These are phyloP conservation scores for Syncephalastrum contaminatum DNA, from an alignment of 371 early-diverging fungal species.

Conservation along the genomic window DNA sequence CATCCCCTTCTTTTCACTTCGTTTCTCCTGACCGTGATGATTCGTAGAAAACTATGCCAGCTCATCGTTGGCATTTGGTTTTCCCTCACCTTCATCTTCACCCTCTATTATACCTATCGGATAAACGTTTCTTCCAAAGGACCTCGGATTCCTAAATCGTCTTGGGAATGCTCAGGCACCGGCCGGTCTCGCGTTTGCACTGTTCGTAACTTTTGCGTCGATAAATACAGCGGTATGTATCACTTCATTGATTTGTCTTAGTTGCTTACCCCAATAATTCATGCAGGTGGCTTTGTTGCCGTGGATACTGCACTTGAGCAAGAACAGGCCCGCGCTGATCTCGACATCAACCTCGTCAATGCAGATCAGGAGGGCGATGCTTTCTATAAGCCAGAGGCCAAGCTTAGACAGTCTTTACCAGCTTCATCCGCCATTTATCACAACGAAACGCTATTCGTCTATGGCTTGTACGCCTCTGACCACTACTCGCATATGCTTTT, in stretches of 20 bases:
- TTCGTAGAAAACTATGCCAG: no score
- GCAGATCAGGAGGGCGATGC: slow-evolving; percentile 24
- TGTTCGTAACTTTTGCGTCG: slow-evolving; percentile 31
- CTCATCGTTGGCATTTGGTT: slow-evolving; percentile 3
- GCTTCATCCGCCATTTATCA: slow-evolving; percentile 11
- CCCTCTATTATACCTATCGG: slow-evolving; percentile 6
- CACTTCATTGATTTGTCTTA: neutral
- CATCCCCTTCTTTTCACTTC: no score
- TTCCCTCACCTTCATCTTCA: neutral
- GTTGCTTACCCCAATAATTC: no score
- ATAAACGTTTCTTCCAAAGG: neutral
- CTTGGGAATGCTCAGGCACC: slow-evolving; percentile 24
- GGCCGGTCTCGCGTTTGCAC: slow-evolving; percentile 21
- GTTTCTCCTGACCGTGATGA: no score
- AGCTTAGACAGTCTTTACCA: slow-evolving; percentile 8
- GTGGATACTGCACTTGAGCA: neutral
- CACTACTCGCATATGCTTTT: slow-evolving; percentile 53
- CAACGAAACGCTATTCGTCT: slow-evolving; percentile 48
- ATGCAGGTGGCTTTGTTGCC: slow-evolving; percentile 11
- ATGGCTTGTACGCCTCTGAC: slow-evolving; percentile 45
- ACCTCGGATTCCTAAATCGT: slow-evolving; percentile 7
- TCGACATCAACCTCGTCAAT: slow-evolving; percentile 39
- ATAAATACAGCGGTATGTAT: slow-evolving; percentile 4
- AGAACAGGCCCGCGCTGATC: slow-evolving; percentile 13
- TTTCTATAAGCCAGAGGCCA: slow-evolving; percentile 37